Conservation (phyloP, 192 early-diverging fungal genomes). For the Linnemannia elongata region DNA sequence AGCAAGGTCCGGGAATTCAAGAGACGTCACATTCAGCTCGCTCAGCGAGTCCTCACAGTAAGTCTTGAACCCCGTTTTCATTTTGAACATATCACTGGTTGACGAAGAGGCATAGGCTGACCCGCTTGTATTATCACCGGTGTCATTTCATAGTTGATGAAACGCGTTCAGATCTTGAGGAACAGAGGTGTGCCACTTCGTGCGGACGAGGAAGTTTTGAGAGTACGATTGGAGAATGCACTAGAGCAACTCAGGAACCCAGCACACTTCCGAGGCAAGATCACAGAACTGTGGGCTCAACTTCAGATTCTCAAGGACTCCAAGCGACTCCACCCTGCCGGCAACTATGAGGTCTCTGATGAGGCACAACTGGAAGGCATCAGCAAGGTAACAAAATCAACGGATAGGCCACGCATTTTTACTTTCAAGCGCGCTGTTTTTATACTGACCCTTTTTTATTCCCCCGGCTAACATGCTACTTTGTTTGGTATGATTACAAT, state of each 20-base stretch:
- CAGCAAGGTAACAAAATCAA: conserved; percentile 54
- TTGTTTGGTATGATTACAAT: background rate
- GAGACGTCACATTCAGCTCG: conserved; percentile 81
- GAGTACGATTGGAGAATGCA: conserved; percentile 80
- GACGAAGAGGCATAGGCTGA: background rate
- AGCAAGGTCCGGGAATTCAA: conserved; percentile 84
- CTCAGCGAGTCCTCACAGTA: conserved; percentile 80
- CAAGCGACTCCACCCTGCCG: conserved; percentile 50
- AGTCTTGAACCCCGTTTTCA: background rate
- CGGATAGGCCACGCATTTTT: background rate
- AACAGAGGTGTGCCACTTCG: conserved; percentile 86
- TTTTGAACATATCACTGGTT: background rate
- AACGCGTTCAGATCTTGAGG: conserved; percentile 85
- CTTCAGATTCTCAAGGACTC: conserved; percentile 78
- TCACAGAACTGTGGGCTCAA: conserved; percentile 88
- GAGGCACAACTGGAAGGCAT: conserved; percentile 70
- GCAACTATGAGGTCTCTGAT: conserved; percentile 68
- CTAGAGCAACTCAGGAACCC: conserved; percentile 82
- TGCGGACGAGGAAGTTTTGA: conserved; percentile 86
- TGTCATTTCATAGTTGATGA: conserved; percentile 81
- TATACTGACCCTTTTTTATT: conserved; percentile 3
- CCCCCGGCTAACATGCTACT: background rate
- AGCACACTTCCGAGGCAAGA: conserved; percentile 82
- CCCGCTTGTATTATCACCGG: background rate
- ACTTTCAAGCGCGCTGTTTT: background rate